Evolutionary conservation across 768 basidiomycete species (phyloP), one percentile per base, ranked within the genome.

Genomic region (Asterophora parasitica): DNA sequence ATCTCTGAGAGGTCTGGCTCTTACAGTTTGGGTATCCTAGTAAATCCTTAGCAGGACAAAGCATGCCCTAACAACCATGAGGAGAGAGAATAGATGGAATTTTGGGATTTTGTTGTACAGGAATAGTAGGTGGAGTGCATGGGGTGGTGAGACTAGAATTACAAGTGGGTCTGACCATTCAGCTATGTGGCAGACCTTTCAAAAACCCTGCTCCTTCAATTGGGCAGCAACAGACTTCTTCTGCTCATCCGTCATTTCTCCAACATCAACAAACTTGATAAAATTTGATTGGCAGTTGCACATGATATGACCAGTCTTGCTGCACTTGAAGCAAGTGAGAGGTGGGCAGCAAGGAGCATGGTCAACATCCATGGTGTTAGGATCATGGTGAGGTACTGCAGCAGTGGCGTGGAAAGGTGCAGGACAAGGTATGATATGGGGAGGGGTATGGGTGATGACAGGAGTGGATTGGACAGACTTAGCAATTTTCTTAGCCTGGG

Each of bases 181-280:
- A 26, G 42, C 48, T 35, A 53, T 12, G 26, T 42, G 33, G 20
- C 49, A 42, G 13, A 23, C 48, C 12, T 16, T 33, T 13, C 33
- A 44, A 39, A 49, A 44, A 15, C 51, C 44, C 44, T 56, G 32
- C 4, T 48, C 11, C 15, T 49, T 42, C 50, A 34, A 35, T 7
- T 28, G 12, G 2, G 17, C 42, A 27, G 23, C 42, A 28, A 36
- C 34, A 1, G 23, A 13, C 7, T 4, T 19, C 38, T 31, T 44
- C 33, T 38, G 37, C 15, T 47, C 38, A 3, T 47, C 31, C 7
- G 38, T 32, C 30, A 47, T 47, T 16, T 47, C 38, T 15, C 17
- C 30, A 4, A 47, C 20, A 3, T 47, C 20, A 1, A 47, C 46
- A 2, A 39, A 15, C 11, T 44, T 43, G 42, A 44, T 34, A 4